These are phyloP conservation scores for Xerocomellus amylosporus DNA, from an alignment of 768 basidiomycete species.

Conservation along the genomic window DNA sequence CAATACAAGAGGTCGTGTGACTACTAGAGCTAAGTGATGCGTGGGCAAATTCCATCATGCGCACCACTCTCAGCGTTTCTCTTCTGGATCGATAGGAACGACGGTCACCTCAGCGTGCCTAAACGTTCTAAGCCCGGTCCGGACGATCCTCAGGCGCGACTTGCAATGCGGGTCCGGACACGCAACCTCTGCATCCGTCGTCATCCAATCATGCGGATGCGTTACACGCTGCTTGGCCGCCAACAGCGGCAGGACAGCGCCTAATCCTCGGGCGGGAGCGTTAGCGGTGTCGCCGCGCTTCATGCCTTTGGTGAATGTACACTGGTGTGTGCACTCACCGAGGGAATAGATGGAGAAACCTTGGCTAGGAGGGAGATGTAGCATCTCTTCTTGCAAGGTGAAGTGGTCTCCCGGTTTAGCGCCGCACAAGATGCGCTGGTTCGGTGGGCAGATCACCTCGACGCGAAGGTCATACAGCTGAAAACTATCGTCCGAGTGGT, in stretches of 20 bases:
- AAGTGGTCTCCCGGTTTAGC: slow-evolving; percentile 65
- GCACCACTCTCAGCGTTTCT: no score
- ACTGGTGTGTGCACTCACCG: slow-evolving; percentile 30
- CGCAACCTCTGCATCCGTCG: slow-evolving; percentile 60
- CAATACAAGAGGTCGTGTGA: not conserved
- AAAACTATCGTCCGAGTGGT: slow-evolving; percentile 42
- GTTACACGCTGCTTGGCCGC: slow-evolving; percentile 63
- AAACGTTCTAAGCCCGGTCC: slow-evolving; percentile 52
- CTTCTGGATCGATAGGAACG: slow-evolving; percentile 32
- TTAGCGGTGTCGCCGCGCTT: not conserved
- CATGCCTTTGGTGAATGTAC: not conserved
- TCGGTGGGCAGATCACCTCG: slow-evolving; percentile 58
- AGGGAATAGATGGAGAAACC: slow-evolving; percentile 70
- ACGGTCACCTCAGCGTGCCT: slow-evolving; percentile 53
- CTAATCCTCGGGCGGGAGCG: slow-evolving; percentile 29
- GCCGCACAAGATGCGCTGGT: slow-evolving; percentile 57
- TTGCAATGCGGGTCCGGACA: slow-evolving; percentile 68
- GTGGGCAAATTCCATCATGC: no score
- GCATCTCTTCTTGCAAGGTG: slow-evolving; percentile 60
- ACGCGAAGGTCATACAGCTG: slow-evolving; percentile 63
- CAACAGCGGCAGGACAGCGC: slow-evolving; percentile 60
- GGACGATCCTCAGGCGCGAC: slow-evolving; percentile 49
- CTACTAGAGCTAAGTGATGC: not conserved
- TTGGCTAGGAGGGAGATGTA: slow-evolving; percentile 57
- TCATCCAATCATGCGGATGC: slow-evolving; percentile 63